Evolutionary conservation across 2,329 filamentous ascomycete genomes (phyloP).

Genomic region (Pestalotiopsis sp.): DNA sequence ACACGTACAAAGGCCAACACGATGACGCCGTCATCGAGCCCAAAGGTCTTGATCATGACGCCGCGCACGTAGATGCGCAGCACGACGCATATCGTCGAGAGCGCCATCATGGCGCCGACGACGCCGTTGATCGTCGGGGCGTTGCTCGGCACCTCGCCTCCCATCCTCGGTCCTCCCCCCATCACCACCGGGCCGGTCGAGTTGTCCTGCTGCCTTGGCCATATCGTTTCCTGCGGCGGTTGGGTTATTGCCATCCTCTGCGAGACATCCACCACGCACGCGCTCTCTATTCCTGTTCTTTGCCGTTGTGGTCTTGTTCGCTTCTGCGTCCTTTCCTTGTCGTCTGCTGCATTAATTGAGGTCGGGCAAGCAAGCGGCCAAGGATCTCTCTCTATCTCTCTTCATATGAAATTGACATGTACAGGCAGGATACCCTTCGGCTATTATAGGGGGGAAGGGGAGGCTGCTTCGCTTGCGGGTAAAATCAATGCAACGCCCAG

Average conservation of each 20-base stretch:
- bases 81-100: slow-evolving; percentile 5
- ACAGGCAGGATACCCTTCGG: background rate
- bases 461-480: background rate
- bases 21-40: slow-evolving; percentile 15
- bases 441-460: background rate
- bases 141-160: slow-evolving; percentile 5
- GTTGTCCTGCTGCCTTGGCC: background rate
- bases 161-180: background rate
- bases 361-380: background rate
- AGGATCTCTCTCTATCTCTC: background rate
- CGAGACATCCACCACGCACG: background rate
- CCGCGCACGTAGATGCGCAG: slow-evolving; percentile 16
- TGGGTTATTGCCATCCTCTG: background rate
- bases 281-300: background rate
- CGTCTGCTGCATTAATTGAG: background rate
- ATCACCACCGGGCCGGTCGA: background rate
- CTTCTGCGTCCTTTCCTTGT: background rate
- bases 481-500: background rate
- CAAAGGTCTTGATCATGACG: slow-evolving; percentile 15
- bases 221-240: background rate
- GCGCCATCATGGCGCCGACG: slow-evolving; percentile 8
- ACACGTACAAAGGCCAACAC: slow-evolving; percentile 13
- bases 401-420: background rate
- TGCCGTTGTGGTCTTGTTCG: background rate
- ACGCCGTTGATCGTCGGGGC: slow-evolving; percentile 9